phyloP scores from a whole-genome alignment of 257 asterid genomes.

The Solanum sejunctum region DNA sequence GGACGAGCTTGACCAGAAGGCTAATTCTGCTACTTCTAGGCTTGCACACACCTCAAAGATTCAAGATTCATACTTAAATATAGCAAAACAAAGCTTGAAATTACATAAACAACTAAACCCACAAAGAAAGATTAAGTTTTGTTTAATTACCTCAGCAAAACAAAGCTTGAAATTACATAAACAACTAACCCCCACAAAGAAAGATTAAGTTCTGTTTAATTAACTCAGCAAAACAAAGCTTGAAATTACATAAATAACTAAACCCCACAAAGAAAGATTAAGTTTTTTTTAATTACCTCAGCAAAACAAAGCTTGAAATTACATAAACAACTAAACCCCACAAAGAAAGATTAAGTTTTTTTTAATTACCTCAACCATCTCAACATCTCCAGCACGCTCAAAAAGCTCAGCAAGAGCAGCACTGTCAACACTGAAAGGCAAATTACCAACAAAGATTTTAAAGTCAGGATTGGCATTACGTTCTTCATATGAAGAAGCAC shows the following conservation, averaged over 20 bases:
- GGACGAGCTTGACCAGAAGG: not conserved
- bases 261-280: not conserved
- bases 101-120: not conserved
- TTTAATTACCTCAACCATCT: constrained; percentile 78
- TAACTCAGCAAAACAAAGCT: not conserved
- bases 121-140: not conserved
- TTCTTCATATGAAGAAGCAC: constrained; percentile 5
- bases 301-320: not conserved
- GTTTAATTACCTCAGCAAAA: not conserved
- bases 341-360: not conserved
- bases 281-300: not conserved
- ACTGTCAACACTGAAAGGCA: constrained; percentile 72
- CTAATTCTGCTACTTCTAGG: not conserved
- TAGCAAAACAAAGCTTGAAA: not conserved
- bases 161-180: not conserved
- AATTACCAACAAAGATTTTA: constrained; percentile 75
- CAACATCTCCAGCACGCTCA: constrained; percentile 67
- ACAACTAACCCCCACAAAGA: not conserved
- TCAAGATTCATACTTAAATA: not conserved
- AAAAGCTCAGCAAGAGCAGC: constrained; percentile 72
- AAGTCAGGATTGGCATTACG: constrained; percentile 46
- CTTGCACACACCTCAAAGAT: not conserved
- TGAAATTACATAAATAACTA: not conserved
- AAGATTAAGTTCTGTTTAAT: too few species aligned
- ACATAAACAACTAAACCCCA: not conserved